phyloP scores from a whole-genome alignment of 805 yeast species.

The Metschnikowia reukaufii region DNA sequence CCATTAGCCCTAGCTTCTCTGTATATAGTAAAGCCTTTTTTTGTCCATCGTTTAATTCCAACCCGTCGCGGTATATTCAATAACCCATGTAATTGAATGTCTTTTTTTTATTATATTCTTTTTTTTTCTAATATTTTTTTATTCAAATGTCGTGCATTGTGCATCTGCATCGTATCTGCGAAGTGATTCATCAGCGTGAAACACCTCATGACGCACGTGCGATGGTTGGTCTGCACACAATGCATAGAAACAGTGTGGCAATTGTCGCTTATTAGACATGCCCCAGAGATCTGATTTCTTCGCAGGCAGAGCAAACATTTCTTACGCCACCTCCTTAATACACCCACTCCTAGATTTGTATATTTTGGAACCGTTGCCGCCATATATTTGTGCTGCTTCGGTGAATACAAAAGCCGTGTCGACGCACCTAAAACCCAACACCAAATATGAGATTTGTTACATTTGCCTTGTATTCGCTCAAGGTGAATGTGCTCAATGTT shows the following conservation, averaged over 20 bases:
- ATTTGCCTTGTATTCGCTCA: slow-evolving; percentile 35
- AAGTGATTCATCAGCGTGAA: neutral
- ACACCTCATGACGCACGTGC: neutral
- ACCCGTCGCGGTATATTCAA: no score
- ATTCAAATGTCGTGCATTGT: neutral
- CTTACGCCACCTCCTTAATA: neutral
- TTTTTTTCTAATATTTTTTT: neutral
- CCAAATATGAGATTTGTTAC: slow-evolving; percentile 33
- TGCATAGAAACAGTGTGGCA: neutral
- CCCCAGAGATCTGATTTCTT: neutral
- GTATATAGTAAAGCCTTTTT: slow-evolving; percentile 12
- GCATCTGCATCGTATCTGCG: neutral
- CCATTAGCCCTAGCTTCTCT: neutral
- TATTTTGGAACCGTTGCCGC: neutral
- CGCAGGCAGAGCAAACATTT: neutral
- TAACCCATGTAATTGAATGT: no score
- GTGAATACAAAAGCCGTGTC: neutral
- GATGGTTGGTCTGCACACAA: neutral
- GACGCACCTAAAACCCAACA: neutral
- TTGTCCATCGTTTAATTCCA: neutral
- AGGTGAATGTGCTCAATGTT: slow-evolving; percentile 37
- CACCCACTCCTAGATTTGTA: neutral
- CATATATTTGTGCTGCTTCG: neutral
- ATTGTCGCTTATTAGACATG: neutral
- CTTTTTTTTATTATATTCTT: no score